A percentile compares a stretch with the other conserved stretches of the same genome.
Conservation (phyloP, 2,329 filamentous ascomycete genomes). For the Fusarium camptoceras region DNA sequence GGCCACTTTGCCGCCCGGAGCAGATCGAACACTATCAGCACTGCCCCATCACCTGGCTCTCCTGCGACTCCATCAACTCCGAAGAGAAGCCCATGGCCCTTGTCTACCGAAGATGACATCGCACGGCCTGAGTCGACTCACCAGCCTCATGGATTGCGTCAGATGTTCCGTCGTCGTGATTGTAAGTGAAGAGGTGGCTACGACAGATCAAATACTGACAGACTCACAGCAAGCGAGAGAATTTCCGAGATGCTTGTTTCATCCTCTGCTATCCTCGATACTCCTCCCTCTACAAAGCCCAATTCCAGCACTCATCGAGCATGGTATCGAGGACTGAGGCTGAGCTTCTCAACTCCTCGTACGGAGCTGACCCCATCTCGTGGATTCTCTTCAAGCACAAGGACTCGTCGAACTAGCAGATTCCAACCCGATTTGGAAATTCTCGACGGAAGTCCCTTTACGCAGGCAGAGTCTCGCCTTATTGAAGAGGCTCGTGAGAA, state of each 20-base stretch:
- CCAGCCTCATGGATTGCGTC: constrained; percentile 14
- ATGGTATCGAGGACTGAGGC: constrained; percentile 27
- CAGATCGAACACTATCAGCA: constrained; percentile 50
- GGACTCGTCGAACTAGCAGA: constrained; percentile 24
- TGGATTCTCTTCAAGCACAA: constrained; percentile 43
- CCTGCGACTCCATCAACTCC: constrained; percentile 46
- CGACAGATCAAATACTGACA: constrained; percentile 1
- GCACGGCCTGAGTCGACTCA: constrained; percentile 34
- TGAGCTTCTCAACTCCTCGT: constrained; percentile 13
- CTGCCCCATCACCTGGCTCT: constrained; percentile 42
- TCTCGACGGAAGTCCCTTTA: constrained; percentile 43
- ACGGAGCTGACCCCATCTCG: constrained; percentile 35
- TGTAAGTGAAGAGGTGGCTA: constrained; percentile 29
- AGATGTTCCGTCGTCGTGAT: constrained; percentile 20
- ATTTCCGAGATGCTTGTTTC: constrained; percentile 42
- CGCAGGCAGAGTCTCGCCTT: constrained; percentile 47
- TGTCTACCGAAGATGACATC: constrained; percentile 1
- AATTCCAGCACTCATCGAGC: constrained; percentile 12
- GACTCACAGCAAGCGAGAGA: constrained; percentile 34
- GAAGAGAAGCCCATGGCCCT: constrained; percentile 20
- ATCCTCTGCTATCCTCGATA: constrained; percentile 44
- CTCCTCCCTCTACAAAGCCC: constrained; percentile 24
- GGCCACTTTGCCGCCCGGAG: constrained; percentile 43
- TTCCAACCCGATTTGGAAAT: constrained; percentile 8
- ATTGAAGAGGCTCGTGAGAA: constrained; percentile 50